Conservation (phyloP, 805 yeast species). For the Saccharomycopsis fermentans region DNA sequence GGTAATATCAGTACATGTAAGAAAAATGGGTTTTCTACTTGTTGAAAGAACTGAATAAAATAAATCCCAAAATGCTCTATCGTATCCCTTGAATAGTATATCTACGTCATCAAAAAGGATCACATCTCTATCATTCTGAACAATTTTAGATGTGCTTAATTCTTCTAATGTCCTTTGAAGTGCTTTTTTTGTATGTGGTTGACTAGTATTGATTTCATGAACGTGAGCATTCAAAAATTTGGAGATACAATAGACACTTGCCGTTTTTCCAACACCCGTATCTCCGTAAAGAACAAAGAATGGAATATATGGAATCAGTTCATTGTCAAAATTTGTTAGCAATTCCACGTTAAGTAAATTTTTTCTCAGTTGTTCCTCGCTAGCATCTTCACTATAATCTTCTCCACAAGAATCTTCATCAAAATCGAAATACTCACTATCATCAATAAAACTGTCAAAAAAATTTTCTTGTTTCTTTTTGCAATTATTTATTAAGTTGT, state of each 20-base stretch:
- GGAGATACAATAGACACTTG: conserved; percentile 59
- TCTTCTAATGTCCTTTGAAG: conserved; percentile 58
- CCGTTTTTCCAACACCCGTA: conserved; percentile 68
- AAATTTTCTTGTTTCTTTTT: neutral
- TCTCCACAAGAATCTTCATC: neutral
- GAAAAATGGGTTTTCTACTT: conserved; percentile 58
- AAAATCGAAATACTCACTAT: conserved; percentile 3
- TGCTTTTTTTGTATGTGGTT: conserved; percentile 61
- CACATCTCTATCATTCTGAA: conserved; percentile 47
- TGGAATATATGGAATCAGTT: conserved; percentile 38
- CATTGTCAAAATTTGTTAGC: neutral
- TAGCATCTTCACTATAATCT: conserved; percentile 20
- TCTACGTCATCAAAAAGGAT: conserved; percentile 84
- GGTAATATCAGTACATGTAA: conserved; percentile 47
- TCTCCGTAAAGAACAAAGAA: conserved; percentile 60
- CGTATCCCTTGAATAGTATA: conserved; percentile 61
- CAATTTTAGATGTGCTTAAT: conserved; percentile 73
- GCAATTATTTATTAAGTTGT: neutral
- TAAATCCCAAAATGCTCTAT: conserved; percentile 71
- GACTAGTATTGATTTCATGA: conserved; percentile 73
- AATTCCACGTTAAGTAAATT: conserved; percentile 1
- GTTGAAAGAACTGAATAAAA: conserved; percentile 49
- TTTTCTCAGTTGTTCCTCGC: conserved; percentile 23
- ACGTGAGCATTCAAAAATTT: conserved; percentile 57
- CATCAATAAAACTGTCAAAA: neutral